Percentiles rank a stretch among this genome's conserved stretches.
These are phyloP conservation scores for Ramaria rubella DNA, from an alignment of 768 basidiomycete species.

Conservation along the genomic window DNA sequence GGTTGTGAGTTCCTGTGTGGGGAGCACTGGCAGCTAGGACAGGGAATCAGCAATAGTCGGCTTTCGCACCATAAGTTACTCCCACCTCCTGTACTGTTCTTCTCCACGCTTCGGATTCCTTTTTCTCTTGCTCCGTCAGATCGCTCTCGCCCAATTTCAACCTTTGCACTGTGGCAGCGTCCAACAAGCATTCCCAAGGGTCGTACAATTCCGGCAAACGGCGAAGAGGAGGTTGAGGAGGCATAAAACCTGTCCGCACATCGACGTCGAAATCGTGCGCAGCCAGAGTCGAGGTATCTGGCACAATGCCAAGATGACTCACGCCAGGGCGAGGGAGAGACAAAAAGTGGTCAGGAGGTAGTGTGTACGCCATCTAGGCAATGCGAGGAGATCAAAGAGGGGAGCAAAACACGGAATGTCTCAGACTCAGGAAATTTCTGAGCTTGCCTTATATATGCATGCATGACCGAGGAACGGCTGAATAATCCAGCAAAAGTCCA, in stretches of 20 bases:
- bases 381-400: too few species aligned
- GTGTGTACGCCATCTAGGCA: constrained; percentile 7
- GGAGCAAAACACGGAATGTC: too few species aligned
- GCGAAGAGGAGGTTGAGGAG: constrained; percentile 60
- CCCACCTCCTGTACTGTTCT: constrained; percentile 42
- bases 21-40: constrained; percentile 50
- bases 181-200: constrained; percentile 62
- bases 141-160: constrained; percentile 51
- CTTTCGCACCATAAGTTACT: constrained; percentile 2
- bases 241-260: constrained; percentile 86
- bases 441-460: too few species aligned
- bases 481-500: too few species aligned
- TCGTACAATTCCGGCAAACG: constrained; percentile 61
- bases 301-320: constrained; percentile 1
- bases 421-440: too few species aligned
- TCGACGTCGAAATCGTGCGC: constrained; percentile 92
- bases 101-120: constrained; percentile 49
- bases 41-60: background rate
- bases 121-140: constrained; percentile 30
- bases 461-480: too few species aligned
- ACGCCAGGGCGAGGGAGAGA: constrained; percentile 7
- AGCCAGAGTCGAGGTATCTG: constrained; percentile 60
- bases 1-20: constrained; percentile 36
- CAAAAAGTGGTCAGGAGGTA: constrained; percentile 9
- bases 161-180: constrained; percentile 38